These are phyloP conservation scores for Tricladium varicosporioides DNA, from an alignment of 2,329 filamentous ascomycete species.

Conservation along the genomic window DNA sequence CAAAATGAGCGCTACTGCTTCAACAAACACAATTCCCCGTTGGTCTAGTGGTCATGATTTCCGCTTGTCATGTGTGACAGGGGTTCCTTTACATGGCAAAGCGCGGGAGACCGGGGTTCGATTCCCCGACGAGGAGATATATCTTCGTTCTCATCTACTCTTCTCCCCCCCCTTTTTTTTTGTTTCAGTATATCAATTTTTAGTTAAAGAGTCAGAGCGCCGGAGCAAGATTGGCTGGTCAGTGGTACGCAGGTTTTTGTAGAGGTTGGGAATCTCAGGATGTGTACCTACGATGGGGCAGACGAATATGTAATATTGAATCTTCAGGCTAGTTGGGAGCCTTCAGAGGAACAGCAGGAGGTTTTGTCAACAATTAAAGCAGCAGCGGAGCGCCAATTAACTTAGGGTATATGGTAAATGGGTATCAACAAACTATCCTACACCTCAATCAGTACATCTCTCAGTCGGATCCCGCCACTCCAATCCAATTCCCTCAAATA, in stretches of 20 bases:
- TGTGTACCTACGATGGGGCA: too few species aligned
- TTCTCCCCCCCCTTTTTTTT: not conserved
- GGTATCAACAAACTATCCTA: not conserved
- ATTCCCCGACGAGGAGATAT: conserved; percentile 21
- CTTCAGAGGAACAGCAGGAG: too few species aligned
- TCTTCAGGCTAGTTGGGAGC: too few species aligned
- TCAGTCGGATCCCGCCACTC: conserved; percentile 64
- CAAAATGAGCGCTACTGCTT: too few species aligned
- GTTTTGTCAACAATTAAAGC: too few species aligned
- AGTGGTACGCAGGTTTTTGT: too few species aligned
- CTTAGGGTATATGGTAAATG: not conserved
- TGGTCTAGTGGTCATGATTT: conserved; percentile 2
- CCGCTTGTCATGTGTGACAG: not conserved
- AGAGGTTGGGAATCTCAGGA: too few species aligned
- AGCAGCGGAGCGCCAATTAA: not conserved
- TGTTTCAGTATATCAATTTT: not conserved
- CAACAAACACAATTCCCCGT: not conserved
- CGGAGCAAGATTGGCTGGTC: too few species aligned
- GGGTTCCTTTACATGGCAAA: not conserved
- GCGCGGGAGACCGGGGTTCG: conserved; percentile 30
- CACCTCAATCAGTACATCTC: conserved; percentile 44
- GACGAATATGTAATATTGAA: too few species aligned
- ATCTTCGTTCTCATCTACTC: not conserved
- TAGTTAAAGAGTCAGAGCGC: not conserved
- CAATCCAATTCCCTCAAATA: conserved; percentile 76